Base-by-base conservation (phyloP, 78 protist species). In the Thecamonas trahens region DNA sequence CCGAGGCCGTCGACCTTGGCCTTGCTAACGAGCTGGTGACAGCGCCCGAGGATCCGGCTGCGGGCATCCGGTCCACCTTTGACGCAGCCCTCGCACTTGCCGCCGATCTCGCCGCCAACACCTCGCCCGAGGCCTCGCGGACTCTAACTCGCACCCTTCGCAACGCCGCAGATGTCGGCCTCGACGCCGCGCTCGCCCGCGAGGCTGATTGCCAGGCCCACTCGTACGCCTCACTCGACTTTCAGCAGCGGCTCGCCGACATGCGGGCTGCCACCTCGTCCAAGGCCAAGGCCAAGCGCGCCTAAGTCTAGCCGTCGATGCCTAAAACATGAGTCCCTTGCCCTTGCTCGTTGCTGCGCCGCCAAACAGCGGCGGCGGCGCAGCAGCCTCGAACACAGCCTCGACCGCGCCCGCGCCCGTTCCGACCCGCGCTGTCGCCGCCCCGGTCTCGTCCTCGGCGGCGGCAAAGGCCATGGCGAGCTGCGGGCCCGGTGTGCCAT, bases 151-250 rank as follows among this genome's bases (percentile, higher is more conserved):
- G 5, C 35, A 4, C 62, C 45, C 70, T 65, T 0, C 60, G 59
- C 47, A 31, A 6, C 20, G 7, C 1, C 42, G 18, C 15, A 32
- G 72, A 67, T 3, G 32, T 0, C 34, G 61, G 32, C 29, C 61
- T 67, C n/a, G 72, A 67, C 37, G 32, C 13, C 13, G 72, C 72
- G 14, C 42, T 67, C 34, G 4, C 1, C 62, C 72, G 72, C 0
- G 72, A 67, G 50, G 72, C 72, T 15, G 61, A 54, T 24, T 0
- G 44, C 0, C 72, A 67, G 61, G 61, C 61, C 17, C 42, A 34
- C 13, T 37, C 44, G 55, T 67, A 67, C 17, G 72, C 72, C 42
- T 13, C 39, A 13, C 47, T 4, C 9, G 66, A 60, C 60, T 26
- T 54, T 2, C 14, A 26, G 3, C 35, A 54, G 9, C 35, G 60